Evolutionary conservation across 805 yeast species (phyloP).

Genomic region (Teunomyces funiuensis): DNA sequence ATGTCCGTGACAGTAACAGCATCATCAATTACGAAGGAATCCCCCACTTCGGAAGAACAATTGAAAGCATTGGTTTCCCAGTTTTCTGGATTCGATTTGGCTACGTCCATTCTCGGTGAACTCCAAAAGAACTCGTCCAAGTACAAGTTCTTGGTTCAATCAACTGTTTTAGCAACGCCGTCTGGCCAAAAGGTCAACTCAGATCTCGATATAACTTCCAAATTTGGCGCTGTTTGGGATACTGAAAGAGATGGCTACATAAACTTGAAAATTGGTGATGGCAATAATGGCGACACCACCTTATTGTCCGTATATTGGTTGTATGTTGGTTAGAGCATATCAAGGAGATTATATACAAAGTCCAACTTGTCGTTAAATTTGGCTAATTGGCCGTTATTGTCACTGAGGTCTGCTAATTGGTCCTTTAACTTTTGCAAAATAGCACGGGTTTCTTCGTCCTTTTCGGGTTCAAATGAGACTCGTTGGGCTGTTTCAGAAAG

Average conservation of each 20-base stretch:
- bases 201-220: slow-evolving; percentile 26
- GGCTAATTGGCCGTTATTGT: slow-evolving; percentile 13
- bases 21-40: slow-evolving; percentile 4
- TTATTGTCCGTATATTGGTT: slow-evolving; percentile 18
- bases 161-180: slow-evolving; percentile 33
- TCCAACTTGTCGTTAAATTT: slow-evolving; percentile 16
- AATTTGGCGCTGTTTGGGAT: slow-evolving; percentile 60
- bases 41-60: slow-evolving; percentile 1
- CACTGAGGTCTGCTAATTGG: slow-evolving; percentile 16
- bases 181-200: slow-evolving; percentile 17
- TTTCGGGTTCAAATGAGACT: slow-evolving; percentile 10
- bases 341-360: slow-evolving; percentile 14
- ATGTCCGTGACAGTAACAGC: slow-evolving; percentile 4
- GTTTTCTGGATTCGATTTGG: not conserved
- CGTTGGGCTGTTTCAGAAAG: not conserved
- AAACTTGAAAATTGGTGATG: slow-evolving; percentile 26
- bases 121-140: slow-evolving; percentile 48
- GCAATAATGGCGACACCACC: not conserved
- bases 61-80: slow-evolving; percentile 1
- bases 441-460: slow-evolving; percentile 15
- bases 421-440: slow-evolving; percentile 15
- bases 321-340: slow-evolving; percentile 9
- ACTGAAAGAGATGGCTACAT: slow-evolving; percentile 53
- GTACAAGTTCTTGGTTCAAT: slow-evolving; percentile 55
- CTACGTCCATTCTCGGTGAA: slow-evolving; percentile 25